A percentile compares a stretch with the other conserved stretches of the same genome.
Conservation (phyloP, 331 rosid genomes). For the Rhamnella rubrinervis region DNA sequence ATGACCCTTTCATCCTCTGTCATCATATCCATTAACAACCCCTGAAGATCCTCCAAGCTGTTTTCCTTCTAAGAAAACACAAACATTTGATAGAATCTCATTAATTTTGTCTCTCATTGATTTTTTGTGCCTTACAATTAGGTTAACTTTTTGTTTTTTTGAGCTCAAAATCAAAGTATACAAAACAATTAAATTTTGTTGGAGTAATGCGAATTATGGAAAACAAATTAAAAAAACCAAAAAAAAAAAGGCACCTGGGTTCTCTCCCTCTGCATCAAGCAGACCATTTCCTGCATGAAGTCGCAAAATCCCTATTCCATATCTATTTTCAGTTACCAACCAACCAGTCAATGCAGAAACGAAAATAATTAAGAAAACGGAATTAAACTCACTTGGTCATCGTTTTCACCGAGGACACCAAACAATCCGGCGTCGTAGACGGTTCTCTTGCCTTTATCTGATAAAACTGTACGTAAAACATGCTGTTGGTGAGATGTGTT, state of each 20-base stretch:
- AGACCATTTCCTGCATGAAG: constrained; percentile 49
- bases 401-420: constrained; percentile 38
- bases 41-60: constrained; percentile 28
- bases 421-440: constrained; percentile 46
- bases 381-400: constrained; percentile 28
- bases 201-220: not conserved
- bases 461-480: constrained; percentile 23
- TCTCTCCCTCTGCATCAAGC: constrained; percentile 24
- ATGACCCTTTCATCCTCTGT: constrained; percentile 8
- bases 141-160: too few relatives aligned
- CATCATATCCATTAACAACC: constrained; percentile 29
- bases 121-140: not conserved
- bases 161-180: not conserved
- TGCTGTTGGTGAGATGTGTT: not conserved
- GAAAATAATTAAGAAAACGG: not conserved
- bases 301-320: constrained; percentile 39
- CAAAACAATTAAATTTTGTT: not conserved
- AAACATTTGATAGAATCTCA: not conserved
- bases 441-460: constrained; percentile 36
- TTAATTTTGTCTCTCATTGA: not conserved
- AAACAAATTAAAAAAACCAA: too few relatives aligned
- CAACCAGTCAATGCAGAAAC: not conserved
- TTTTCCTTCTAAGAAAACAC: constrained; percentile 13
- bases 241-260: constrained; percentile 14
- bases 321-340: not conserved